A percentile compares a stretch with the other conserved stretches of the same genome.
phyloP scores from a whole-genome alignment of 2,329 filamentous ascomycete genomes.

The Pyrenophora tritici-repentis region DNA sequence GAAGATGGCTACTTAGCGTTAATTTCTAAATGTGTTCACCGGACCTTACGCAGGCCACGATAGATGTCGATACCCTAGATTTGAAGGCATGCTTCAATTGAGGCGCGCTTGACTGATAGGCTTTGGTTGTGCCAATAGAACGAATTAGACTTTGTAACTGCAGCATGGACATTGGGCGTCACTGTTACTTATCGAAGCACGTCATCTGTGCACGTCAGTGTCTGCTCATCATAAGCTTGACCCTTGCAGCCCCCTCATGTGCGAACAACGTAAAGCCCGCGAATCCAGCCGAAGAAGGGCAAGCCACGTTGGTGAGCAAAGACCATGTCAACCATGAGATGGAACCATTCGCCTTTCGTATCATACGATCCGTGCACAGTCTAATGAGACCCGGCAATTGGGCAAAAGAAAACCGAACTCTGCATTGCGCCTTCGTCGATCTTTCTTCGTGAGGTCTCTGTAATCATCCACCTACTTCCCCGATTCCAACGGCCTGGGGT shows the following conservation, averaged over 20 bases:
- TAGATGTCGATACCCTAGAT: slow-evolving; percentile 7
- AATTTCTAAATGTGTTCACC: too few relatives aligned
- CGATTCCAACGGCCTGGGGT: too few relatives aligned
- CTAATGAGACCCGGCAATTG: too few relatives aligned
- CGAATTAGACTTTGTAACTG: neutral
- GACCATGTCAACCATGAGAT: too few relatives aligned
- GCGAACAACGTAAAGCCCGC: too few relatives aligned
- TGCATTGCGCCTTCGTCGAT: neutral
- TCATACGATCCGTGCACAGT: neutral
- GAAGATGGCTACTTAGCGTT: too few relatives aligned
- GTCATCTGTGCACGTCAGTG: too few relatives aligned
- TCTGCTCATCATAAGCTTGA: slow-evolving; percentile 1
- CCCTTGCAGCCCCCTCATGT: neutral
- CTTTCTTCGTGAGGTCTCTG: neutral
- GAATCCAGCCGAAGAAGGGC: too few relatives aligned
- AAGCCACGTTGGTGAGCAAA: too few relatives aligned
- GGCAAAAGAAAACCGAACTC: too few relatives aligned
- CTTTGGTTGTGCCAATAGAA: slow-evolving; percentile 9
- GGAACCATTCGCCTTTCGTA: too few relatives aligned
- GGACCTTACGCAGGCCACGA: neutral
- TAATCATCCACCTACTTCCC: too few relatives aligned
- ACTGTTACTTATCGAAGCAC: neutral
- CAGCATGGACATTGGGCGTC: neutral
- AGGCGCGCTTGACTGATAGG: neutral
- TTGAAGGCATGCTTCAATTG: neutral